Evolutionary conservation across 768 basidiomycete species (phyloP).

Genomic region (Auricularia auricula-judae): DNA sequence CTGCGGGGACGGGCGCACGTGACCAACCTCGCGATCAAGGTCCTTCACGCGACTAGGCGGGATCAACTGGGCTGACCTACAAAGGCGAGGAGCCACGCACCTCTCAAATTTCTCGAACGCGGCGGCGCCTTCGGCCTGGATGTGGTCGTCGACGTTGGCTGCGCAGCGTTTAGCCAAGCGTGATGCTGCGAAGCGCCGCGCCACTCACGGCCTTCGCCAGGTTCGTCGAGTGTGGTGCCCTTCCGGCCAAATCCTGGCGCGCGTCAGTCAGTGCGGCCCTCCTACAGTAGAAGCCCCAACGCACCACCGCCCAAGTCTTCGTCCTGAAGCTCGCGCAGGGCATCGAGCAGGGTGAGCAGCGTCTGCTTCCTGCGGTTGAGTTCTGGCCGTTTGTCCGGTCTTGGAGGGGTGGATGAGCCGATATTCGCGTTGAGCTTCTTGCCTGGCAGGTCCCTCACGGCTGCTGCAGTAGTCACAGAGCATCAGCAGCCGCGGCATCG

Average conservation of each 20-base stretch:
- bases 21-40: constrained; percentile 50
- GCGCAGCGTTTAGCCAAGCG: background rate
- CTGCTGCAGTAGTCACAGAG: too few species aligned
- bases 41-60: constrained; percentile 42
- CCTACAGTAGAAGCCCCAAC: background rate
- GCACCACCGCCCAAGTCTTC: constrained; percentile 18
- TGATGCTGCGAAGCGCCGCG: constrained; percentile 1
- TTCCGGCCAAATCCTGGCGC: background rate
- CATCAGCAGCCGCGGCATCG: too few species aligned
- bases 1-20: constrained; percentile 1
- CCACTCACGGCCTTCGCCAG: constrained; percentile 54
- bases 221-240: constrained; percentile 44
- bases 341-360: constrained; percentile 35
- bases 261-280: background rate
- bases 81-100: constrained; percentile 21
- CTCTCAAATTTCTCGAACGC: constrained; percentile 52
- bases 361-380: constrained; percentile 29
- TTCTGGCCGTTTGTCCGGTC: background rate
- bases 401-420: background rate
- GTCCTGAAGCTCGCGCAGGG: constrained; percentile 31
- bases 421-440: background rate
- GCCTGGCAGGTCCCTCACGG: background rate
- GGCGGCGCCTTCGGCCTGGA: constrained; percentile 58
- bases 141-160: constrained; percentile 60
- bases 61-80: constrained; percentile 4